A percentile compares a stretch with the other conserved stretches of the same genome.
phyloP scores from a whole-genome alignment of 192 early-diverging fungal species.

The Rhizoclosmatium sp. region DNA sequence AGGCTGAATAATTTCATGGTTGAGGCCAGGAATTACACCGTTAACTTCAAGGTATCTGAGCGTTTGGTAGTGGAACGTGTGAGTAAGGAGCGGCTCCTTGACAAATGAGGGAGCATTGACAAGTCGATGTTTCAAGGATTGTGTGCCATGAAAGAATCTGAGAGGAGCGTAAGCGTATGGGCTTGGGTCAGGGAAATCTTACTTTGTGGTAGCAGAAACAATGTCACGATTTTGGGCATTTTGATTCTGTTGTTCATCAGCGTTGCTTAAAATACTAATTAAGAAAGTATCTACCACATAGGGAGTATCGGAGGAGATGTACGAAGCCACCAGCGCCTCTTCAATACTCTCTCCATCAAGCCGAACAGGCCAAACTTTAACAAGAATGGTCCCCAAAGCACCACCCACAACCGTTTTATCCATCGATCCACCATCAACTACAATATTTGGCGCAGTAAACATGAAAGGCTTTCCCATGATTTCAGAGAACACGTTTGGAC shows the following conservation, averaged over 20 bases:
- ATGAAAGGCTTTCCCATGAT: neutral
- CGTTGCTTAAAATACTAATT: neutral
- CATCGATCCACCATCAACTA: conserved; percentile 2
- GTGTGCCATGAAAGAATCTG: too few species aligned
- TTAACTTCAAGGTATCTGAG: too few species aligned
- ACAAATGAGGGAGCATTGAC: too few species aligned
- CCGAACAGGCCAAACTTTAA: conserved; percentile 4
- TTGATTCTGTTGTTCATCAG: conserved; percentile 11
- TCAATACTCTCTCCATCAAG: too few species aligned
- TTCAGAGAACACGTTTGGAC: neutral
- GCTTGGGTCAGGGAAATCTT: neutral
- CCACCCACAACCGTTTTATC: neutral
- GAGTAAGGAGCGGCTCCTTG: too few species aligned
- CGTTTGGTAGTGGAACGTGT: too few species aligned
- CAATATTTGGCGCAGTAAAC: conserved; percentile 12
- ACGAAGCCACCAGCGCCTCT: neutral
- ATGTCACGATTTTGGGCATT: neutral
- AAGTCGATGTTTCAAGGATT: too few species aligned
- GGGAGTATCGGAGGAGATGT: neutral
- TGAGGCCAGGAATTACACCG: too few species aligned
- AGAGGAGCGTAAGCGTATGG: too few species aligned
- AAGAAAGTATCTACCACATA: neutral
- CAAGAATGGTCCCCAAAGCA: neutral
- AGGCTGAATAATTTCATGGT: too few species aligned
- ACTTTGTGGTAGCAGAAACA: conserved; percentile 8